Base-by-base conservation (phyloP, 352 stramenopile genomes). In the Phytophthora nicotianae region DNA sequence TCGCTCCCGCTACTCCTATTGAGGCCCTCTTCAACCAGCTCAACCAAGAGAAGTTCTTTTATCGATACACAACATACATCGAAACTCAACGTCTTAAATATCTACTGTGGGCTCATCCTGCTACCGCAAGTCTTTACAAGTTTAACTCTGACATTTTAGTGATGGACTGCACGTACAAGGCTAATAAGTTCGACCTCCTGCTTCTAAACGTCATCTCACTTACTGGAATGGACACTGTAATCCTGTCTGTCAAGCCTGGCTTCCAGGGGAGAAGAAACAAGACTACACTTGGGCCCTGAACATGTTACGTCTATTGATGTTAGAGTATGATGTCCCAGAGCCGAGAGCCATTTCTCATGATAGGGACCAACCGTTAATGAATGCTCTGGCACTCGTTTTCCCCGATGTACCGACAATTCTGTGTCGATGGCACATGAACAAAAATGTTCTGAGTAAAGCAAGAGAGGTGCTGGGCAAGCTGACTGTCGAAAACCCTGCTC, bases 101-200 rank as follows among this genome's bases (percentile, higher is more conserved):
- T 47, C 26, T 29, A 8, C 26, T 47, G 40, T 47, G 40, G 40
- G 17, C 40, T 8, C 40, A 47, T 27, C 40, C 40, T 14, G 17
- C 40, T 11, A 47, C 40, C 4, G 40, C 40, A 8, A 24, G 23
- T 8, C 40, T 47, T 8, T 47, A 47, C 40, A 47, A 47, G 40
- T 2, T 19, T 8, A 47, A 47, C 20, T 47, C 40, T 4, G 40
- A 47, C 40, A 42, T 60, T 32, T 10, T 52, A 11, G 19, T 60
- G 16, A 32, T 62, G 21, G 53, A 62, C 13, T 62, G 53, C 17
- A 62, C 42, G 0, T 62, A 62, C 53, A 62, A 62, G 16, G 53
- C 43, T 0, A 62, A 48, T 43, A 14, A 32, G n/a, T 62, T 38
- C 21, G 23, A 62, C 19, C 32, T 62, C 13, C 54, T 42, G 3